Evolutionary conservation across 768 basidiomycete species (phyloP), one percentile per base, ranked within the genome.

Genomic region (Auricularia cornea): DNA sequence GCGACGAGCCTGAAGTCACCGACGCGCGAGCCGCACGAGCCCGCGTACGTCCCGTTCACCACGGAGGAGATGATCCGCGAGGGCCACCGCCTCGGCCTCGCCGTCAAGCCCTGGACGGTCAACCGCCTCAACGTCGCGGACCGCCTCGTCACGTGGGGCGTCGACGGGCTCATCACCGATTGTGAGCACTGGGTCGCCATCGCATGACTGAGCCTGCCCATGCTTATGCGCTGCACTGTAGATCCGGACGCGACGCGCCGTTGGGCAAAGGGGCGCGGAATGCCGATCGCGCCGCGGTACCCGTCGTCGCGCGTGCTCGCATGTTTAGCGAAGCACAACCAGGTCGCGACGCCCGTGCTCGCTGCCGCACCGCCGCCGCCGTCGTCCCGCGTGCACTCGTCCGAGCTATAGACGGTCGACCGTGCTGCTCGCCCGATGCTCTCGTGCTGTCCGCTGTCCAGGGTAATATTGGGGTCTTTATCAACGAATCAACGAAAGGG

Each of bases 101-200:
- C 71, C 12, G 85, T 92, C 54, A 84, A 85, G 65, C 88, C 89
- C 5, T 92, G 86, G 84, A 92, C 90, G 32, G 88, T 87, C 64
- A 84, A 91, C 70, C 75, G 78, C 23, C 74, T 88, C 63, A 84
- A 82, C 67, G 75, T 84, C 40, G 80, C 82, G 2, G 83, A 88
- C n/a, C 78, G 85, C 66, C 70, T 92, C 48, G 62, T 86, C 35
- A 78, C 78, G 18, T 81, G 80, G 76, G 83, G 83, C 3, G 85
- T 84, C 0, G 90, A 92, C 71, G 90, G 89, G 0, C 82, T 92
- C 62, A 92, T 92, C 68, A 84, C 89, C 3, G 90, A 92, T 70
- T 89, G 80, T 80, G 64, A 16, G 78, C 63, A n/a, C n/a, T n/a
- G n/a, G n/a, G 64, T 14, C 44, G 16, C 28, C 35, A 44, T 10